Base-by-base conservation (phyloP, 805 yeast species). In the Candida patagonica region DNA sequence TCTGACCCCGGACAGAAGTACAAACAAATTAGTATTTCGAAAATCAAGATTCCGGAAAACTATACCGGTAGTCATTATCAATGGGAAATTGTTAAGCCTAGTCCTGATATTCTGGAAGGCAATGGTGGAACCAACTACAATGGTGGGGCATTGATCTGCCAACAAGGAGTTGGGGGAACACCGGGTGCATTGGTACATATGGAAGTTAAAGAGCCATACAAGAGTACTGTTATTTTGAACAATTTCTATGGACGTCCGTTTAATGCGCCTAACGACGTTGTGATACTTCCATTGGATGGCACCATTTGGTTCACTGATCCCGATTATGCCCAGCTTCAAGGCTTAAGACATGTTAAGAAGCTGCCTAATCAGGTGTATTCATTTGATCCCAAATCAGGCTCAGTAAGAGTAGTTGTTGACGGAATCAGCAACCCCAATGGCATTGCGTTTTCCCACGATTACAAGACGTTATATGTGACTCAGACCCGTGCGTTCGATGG, bases 401-500 rank as follows among this genome's bases (percentile, higher is more conserved):
- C 53, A 2, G 38, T 60, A 1, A 32, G 45, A 3, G 56, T 56
- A 8, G 57, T 71, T 2, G 61, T 69, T 40, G 67, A 67, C 25
- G 60, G 63, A 15, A 59, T 74, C 38, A 55, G 56, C n/a, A 78
- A 80, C 41, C 76, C 95, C 8, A 87, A 87, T 57, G 94, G 95
- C 7, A 61, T 79, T 37, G 73, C 71, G 34, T 80, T 80, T 76
- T 49, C 57, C 6, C 55, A 51, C 5, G 63, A 60, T 35, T 61
- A 59, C 2, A 65, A 63, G 19, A 54, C 60, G 10, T 53, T 73
- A 53, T 76, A 66, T 44, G 67, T 75, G 60, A 73, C 80, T 1
- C 77, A 77, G 39, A 53, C 57, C 13, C 26, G 34, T 20, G 21
- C 26, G 8, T 13, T 8, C 3, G 29, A 40, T 12, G 47, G 48